Percentiles rank a stretch among this genome's conserved stretches.
Evolutionary conservation across 2,329 filamentous ascomycete species (phyloP).

Genomic region (Escovopsis sp.): DNA sequence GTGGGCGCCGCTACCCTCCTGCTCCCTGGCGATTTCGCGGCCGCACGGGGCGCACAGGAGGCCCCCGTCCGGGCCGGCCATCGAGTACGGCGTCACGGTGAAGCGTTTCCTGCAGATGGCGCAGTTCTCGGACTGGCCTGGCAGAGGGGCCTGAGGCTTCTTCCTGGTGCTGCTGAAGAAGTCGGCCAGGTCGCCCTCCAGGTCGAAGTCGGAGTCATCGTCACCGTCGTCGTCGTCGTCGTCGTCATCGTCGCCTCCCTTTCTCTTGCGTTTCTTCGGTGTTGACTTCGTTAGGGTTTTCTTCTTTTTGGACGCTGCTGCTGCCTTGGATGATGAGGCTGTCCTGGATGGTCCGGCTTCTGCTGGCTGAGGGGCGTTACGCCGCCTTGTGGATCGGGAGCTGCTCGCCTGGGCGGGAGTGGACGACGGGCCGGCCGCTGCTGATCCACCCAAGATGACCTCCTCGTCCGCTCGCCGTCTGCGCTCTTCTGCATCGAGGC

Average conservation of each 20-base stretch:
- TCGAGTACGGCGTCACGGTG: constrained; percentile 81
- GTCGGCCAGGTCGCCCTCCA: constrained; percentile 30
- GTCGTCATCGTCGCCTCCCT: constrained; percentile 25
- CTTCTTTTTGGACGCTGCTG: too few species aligned
- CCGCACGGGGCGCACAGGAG: constrained; percentile 75
- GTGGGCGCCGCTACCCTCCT: constrained; percentile 18
- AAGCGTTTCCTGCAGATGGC: constrained; percentile 76
- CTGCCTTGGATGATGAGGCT: too few species aligned
- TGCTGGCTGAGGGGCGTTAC: constrained; percentile 32
- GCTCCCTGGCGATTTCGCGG: constrained; percentile 53
- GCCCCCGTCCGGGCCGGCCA: constrained; percentile 66
- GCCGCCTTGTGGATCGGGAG: constrained; percentile 12
- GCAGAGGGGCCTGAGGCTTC: constrained; percentile 35
- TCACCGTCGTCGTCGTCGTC: constrained; percentile 29
- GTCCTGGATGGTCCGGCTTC: constrained; percentile 47
- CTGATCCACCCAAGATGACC: constrained; percentile 9
- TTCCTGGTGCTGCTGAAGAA: too few species aligned
- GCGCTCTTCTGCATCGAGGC: constrained; percentile 31
- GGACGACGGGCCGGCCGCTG: constrained; percentile 3
- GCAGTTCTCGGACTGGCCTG: constrained; percentile 81
- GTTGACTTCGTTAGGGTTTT: too few species aligned
- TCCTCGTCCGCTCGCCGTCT: constrained; percentile 22
- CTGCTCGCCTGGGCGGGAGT: constrained; percentile 9
- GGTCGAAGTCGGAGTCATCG: constrained; percentile 27
- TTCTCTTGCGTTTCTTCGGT: constrained; percentile 37